Base-by-base conservation (phyloP, 2,329 filamentous ascomycete species). In the Emmonsiellopsis sp. region DNA sequence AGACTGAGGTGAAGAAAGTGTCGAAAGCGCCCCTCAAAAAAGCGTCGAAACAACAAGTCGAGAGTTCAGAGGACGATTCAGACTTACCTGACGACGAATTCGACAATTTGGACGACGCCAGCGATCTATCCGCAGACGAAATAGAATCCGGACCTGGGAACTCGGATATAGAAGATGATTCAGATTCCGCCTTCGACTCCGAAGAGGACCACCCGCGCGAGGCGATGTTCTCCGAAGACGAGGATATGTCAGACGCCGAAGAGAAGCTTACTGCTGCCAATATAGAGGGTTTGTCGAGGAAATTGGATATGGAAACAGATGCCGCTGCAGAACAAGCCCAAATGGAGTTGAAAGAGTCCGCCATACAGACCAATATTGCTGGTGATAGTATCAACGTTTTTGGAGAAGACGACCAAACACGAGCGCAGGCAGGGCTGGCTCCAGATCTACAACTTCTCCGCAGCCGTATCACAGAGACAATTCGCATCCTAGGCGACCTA, bases 241-340 rank as follows among this genome's bases (percentile, higher is more conserved):
- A 94, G 62, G 88, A 92, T 59, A 85, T 90, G 50, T 91, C 87
- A 1, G 89, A 94, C 62, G 85, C 83, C 5, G 89, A 95, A 71
- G 91, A 96, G 72, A 86, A 85, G 68, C 79, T 98, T 60, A 98
- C 89, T 50, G 91, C 91, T 1, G 93, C 93, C 57, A 98, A 98
- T 70, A 97, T 98, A 58, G 93, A 86, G 63, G 93, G 93, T 55
- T 75, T 98, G 53, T 91, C 92, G 53, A 80, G 84, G 62, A 92
- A 90, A 69, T 73, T 98, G 54, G 92, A 98, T 67, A 77, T 81
- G 63, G 77, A 93, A 65, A 76, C 81, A 65, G 86, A 87, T 44
- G 79, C 86, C 56, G 88, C 95, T 58, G 88, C 85, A 14, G 89
- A 84, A 27, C 88, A 91, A 57, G 89, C 88, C 27, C 83, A 91